A percentile compares a stretch with the other conserved stretches of the same genome.
Conservation (phyloP, 345 rosid species). For the Turnera subulata region DNA sequence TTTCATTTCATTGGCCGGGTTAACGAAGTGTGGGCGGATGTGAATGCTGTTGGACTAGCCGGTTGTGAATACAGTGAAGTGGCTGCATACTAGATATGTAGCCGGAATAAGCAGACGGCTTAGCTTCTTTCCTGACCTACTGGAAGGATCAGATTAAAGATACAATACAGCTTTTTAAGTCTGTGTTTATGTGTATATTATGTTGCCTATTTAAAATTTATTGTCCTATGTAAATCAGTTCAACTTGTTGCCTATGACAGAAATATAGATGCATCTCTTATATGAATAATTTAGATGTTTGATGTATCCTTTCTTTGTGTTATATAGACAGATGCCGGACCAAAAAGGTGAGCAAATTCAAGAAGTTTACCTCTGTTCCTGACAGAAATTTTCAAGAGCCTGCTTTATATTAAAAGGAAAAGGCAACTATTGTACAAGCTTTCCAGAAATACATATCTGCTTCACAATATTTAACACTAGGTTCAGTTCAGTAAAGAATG, state of each 20-base stretch:
- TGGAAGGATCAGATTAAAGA: neutral
- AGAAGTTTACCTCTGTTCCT: too few species aligned
- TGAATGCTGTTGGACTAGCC: slow-evolving; percentile 24
- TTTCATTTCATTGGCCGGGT: slow-evolving; percentile 49
- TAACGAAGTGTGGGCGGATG: slow-evolving; percentile 69
- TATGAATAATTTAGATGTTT: too few species aligned
- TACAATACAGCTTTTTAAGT: neutral
- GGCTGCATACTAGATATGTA: slow-evolving; percentile 39
- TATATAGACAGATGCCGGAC: too few species aligned
- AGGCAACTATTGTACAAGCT: neutral
- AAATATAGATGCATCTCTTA: too few species aligned
- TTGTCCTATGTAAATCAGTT: neutral
- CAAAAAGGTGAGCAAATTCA: too few species aligned
- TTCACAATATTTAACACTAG: too few species aligned
- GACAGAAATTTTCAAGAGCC: too few species aligned
- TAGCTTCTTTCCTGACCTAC: neutral
- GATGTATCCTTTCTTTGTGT: too few species aligned
- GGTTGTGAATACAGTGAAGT: slow-evolving; percentile 20
- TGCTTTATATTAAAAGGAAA: too few species aligned
- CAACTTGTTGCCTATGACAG: too few species aligned
- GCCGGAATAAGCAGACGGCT: neutral
- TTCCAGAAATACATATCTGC: too few species aligned
- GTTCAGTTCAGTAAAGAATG: slow-evolving; percentile 19
- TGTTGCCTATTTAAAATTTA: neutral
- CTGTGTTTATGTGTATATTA: neutral